phyloP scores from a whole-genome alignment of 208 protist species.

The Trypanosoma caninum region DNA sequence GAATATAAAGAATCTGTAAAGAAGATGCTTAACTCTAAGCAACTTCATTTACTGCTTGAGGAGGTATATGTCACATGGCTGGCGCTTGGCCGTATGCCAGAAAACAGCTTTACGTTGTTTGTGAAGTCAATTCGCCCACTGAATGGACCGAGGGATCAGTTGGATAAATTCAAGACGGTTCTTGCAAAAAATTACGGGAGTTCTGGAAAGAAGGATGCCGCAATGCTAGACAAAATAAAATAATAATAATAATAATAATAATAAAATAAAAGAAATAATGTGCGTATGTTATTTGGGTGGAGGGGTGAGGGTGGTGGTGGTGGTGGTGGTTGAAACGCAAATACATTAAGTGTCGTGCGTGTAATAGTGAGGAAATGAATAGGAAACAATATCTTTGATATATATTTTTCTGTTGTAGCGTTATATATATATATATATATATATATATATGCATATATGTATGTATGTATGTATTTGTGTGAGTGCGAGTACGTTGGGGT shows the following conservation, averaged over 20 bases:
- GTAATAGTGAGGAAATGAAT: not conserved
- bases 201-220: constrained; percentile 9
- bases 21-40: constrained; percentile 47
- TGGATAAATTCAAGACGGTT: constrained; percentile 42
- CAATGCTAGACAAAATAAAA: constrained; percentile 10
- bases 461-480: constrained; percentile 11
- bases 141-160: constrained; percentile 29
- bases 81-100: constrained; percentile 43
- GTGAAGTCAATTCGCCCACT: constrained; percentile 37
- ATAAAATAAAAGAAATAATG: not conserved
- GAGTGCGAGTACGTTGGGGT: not conserved
- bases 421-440: not conserved
- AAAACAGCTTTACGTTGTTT: constrained; percentile 44
- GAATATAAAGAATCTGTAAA: constrained; percentile 59
- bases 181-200: constrained; percentile 33
- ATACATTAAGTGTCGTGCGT: not conserved
- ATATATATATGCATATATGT: constrained; percentile 12
- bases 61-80: constrained; percentile 79
- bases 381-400: no score
- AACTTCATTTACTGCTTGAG: constrained; percentile 39
- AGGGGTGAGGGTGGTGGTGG: not conserved
- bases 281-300: not conserved
- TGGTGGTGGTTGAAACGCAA: not conserved
- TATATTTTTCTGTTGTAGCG: no score
- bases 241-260: not conserved